Percentiles rank a stretch among this genome's conserved stretches.
phyloP scores from a whole-genome alignment of 2,329 filamentous ascomycete species.

The Colletotrichum nymphaeae region DNA sequence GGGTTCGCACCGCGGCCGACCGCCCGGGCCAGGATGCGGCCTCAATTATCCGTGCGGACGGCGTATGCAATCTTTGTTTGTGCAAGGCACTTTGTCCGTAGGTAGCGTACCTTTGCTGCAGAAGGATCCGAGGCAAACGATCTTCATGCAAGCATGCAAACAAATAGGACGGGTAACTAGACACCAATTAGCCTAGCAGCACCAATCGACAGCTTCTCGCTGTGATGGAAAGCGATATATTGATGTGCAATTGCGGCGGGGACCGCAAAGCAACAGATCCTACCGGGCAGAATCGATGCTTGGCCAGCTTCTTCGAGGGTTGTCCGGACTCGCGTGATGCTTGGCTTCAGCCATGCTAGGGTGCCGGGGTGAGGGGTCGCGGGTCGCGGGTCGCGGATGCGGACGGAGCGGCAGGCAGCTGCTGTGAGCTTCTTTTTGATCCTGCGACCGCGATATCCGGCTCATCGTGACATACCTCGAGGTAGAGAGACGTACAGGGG shows the following conservation, averaged over 20 bases:
- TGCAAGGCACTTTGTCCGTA: too few species aligned
- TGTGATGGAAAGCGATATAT: not conserved
- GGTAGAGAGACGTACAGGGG: too few species aligned
- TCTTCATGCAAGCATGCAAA: not conserved
- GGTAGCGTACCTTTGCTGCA: not conserved
- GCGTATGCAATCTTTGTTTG: not conserved
- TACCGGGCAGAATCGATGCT: slow-evolving; percentile 19
- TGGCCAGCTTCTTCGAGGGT: slow-evolving; percentile 2
- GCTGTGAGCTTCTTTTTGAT: not conserved
- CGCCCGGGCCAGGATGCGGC: not conserved
- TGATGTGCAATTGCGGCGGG: not conserved
- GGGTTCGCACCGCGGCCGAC: not conserved
- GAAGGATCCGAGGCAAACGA: not conserved
- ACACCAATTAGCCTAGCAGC: not conserved
- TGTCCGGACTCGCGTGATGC: not conserved
- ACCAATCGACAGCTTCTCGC: not conserved
- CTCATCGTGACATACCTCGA: not conserved
- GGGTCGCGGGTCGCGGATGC: too few species aligned
- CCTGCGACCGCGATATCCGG: not conserved
- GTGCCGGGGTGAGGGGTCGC: not conserved
- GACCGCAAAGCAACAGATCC: slow-evolving; percentile 2
- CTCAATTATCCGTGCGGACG: not conserved
- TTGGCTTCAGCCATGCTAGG: not conserved
- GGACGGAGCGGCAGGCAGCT: not conserved
- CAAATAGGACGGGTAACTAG: not conserved